Conservation (phyloP, 768 basidiomycete genomes). For the Collybiopsis luxurians region DNA sequence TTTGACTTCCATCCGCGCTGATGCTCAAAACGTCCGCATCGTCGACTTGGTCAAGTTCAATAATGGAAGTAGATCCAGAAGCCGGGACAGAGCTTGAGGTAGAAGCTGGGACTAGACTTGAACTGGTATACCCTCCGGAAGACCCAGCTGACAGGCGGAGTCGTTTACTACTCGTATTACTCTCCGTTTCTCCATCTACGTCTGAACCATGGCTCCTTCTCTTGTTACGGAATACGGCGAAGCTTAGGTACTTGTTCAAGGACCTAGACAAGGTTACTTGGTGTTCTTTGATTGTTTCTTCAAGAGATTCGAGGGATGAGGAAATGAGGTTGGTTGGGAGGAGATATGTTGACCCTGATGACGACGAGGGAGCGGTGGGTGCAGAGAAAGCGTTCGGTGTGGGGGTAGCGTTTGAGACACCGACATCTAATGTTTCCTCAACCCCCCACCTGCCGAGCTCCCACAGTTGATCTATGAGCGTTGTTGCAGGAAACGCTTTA, state of each 20-base stretch:
- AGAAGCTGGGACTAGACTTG: neutral
- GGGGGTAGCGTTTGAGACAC: conserved; percentile 3
- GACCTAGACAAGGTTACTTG: neutral
- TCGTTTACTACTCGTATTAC: neutral
- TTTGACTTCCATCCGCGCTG: neutral
- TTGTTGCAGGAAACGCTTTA: conserved; percentile 45
- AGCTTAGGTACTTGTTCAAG: neutral
- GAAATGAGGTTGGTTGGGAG: neutral
- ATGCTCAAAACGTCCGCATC: neutral
- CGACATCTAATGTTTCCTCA: conserved; percentile 14
- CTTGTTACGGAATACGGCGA: neutral
- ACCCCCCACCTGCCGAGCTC: conserved; percentile 34
- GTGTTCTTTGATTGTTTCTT: neutral
- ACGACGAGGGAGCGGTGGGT: conserved; percentile 31
- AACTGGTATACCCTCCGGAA: neutral
- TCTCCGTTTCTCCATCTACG: conserved; percentile 7
- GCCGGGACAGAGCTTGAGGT: neutral
- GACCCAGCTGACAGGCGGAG: neutral
- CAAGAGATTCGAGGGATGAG: neutral
- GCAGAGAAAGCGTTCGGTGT: too few species aligned
- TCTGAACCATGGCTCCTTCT: conserved; percentile 23
- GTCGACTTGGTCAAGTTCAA: neutral
- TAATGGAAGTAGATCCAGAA: neutral
- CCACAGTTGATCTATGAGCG: conserved; percentile 49
- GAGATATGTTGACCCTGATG: conserved; percentile 26